phyloP scores from a whole-genome alignment of 805 yeast genomes.

The Kodamaea lidongshanica region DNA sequence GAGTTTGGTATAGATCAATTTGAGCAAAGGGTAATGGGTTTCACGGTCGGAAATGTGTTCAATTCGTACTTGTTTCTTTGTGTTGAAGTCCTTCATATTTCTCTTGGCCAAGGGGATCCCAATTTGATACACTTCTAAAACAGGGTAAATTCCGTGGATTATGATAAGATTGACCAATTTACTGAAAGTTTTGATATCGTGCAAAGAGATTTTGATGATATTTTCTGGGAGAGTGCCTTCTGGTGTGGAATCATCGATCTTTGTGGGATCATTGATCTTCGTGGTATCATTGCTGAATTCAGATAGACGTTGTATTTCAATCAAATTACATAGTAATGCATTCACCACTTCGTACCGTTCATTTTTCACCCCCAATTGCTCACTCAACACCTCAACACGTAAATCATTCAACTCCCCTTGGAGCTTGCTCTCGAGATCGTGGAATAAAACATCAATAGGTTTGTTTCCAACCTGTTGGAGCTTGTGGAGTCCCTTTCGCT shows the following conservation, averaged over 20 bases:
- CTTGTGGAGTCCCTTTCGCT: constrained; percentile 28
- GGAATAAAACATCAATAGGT: constrained; percentile 33
- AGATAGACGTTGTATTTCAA: constrained; percentile 35
- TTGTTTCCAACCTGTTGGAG: constrained; percentile 23
- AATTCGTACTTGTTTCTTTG: constrained; percentile 13
- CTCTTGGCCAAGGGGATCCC: constrained; percentile 64
- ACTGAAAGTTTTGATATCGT: constrained; percentile 75
- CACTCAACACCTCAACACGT: constrained; percentile 13
- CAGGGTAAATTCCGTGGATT: constrained; percentile 65
- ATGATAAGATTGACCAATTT: constrained; percentile 58
- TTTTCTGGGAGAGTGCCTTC: no score
- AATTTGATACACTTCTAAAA: constrained; percentile 44
- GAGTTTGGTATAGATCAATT: constrained; percentile 27
- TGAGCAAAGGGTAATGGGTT: constrained; percentile 15
- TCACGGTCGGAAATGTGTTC: constrained; percentile 7
- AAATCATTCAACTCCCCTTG: constrained; percentile 20
- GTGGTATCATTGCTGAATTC: no score
- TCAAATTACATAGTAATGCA: constrained; percentile 31
- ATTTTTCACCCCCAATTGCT: constrained; percentile 3
- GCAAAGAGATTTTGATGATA: constrained; percentile 64
- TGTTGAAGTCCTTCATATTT: constrained; percentile 44
- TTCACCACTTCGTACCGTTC: constrained; percentile 20
- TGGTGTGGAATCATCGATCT: neutral
- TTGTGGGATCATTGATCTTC: constrained; percentile 8
- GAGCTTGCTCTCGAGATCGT: constrained; percentile 21